Base-by-base conservation (phyloP, 192 early-diverging fungal genomes). In the Diversispora eburnea region DNA sequence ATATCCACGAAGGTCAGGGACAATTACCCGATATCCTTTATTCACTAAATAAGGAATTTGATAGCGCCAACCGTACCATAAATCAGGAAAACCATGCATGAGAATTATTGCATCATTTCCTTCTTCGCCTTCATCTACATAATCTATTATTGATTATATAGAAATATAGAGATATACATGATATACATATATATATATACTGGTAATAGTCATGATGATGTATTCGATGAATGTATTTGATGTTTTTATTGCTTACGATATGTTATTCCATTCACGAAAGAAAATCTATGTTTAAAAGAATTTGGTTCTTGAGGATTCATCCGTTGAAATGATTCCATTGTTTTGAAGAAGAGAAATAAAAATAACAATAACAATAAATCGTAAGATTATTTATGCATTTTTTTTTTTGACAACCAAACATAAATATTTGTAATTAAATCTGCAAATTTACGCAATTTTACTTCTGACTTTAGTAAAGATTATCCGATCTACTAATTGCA, bases 11-110 rank as follows among this genome's bases (percentile, higher is more conserved):
- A 77, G 66, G 25, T 84, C 82, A 20, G 79, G 73, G 47, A 76
- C 86, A 54, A 89, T 85, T 13, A 89, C 87, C 25, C 87, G 80
- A 68, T 86, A 89, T 8, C 87, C 87, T 39, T 82, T 81, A 8
- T 80, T 65, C 33, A 76, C 85, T 25, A 89, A 75, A 52, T 76
- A 86, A 10, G 76, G 74, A 66, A 89, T 89, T 56, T 82, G 81
- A 48, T 79, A 74, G 39, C 81, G 69, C 81, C 81, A 82, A 17
- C 77, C 81, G 39, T 79, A 82, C 81, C 81, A 82, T 10, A 76
- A 39, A 61, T 82, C 81, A 3, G 81, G 81, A 63, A 82, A 82
- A 20, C 81, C 81, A 12, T 82, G 81, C 47, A 77, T 71, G 13
- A 82, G 75, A 7, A 82, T 48, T 49, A 82, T 63, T 7, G 71